These are phyloP conservation scores for Puccinia horiana DNA, from an alignment of 1,284 basidiomycete genomes.

Conservation along the genomic window DNA sequence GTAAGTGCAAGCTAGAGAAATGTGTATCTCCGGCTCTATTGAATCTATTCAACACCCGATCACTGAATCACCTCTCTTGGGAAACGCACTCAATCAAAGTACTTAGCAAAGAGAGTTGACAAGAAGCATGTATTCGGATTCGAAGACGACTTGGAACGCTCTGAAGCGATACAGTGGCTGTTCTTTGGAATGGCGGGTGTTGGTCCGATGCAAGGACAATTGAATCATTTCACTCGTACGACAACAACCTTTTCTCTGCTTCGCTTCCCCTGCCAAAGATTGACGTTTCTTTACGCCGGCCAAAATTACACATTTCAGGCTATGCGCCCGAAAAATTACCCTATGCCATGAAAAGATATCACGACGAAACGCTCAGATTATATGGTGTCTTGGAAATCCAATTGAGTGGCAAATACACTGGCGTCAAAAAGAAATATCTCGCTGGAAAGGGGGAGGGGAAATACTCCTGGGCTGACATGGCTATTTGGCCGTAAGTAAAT, in stretches of 20 bases:
- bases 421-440: constrained; percentile 37
- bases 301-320: constrained; percentile 50
- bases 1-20: constrained; percentile 9
- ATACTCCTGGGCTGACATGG: constrained; percentile 38
- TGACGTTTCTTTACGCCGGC: not conserved
- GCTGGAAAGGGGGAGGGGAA: constrained; percentile 34
- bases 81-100: not conserved
- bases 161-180: constrained; percentile 49
- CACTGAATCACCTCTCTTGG: not conserved
- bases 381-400: constrained; percentile 51
- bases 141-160: constrained; percentile 35
- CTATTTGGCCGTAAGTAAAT: constrained; percentile 31
- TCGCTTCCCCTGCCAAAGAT: not conserved
- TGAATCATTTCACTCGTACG: constrained; percentile 50
- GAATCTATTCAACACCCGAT: not conserved
- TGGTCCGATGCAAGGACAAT: constrained; percentile 48
- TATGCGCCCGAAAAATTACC: constrained; percentile 51
- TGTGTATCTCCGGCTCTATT: not conserved
- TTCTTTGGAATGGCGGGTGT: constrained; percentile 46
- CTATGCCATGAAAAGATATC: constrained; percentile 51
- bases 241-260: constrained; percentile 47
- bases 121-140: constrained; percentile 51
- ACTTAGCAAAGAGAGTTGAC: constrained; percentile 48
- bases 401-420: constrained; percentile 37
- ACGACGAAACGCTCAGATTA: constrained; percentile 52